Evolutionary conservation across 2,329 filamentous ascomycete species (phyloP).

Genomic region (Septoria linicola): DNA sequence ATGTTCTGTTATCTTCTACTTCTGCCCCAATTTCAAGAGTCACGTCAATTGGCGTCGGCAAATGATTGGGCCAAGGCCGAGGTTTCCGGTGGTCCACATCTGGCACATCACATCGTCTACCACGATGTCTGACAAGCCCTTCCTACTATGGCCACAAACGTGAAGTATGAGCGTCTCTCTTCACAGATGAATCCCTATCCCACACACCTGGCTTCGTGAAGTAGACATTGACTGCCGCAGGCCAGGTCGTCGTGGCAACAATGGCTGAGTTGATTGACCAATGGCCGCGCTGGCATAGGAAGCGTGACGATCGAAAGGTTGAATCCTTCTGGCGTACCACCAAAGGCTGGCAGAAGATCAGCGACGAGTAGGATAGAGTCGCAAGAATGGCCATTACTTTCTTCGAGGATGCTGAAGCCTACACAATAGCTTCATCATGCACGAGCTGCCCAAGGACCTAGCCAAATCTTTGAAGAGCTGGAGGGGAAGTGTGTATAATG

Average conservation of each 20-base stretch:
- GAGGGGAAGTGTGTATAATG: constrained; percentile 32
- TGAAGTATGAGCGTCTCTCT: background rate
- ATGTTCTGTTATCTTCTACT: too few species aligned
- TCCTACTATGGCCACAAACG: too few species aligned
- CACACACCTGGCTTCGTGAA: too few species aligned
- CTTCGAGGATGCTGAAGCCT: background rate
- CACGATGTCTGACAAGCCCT: too few species aligned
- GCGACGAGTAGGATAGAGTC: too few species aligned
- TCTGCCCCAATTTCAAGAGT: too few species aligned
- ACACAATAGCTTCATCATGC: constrained; percentile 23
- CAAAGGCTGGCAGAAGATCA: background rate
- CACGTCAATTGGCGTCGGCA: too few species aligned
- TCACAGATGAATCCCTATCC: too few species aligned
- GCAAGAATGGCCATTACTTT: background rate
- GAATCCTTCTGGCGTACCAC: background rate
- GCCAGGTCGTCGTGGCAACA: constrained; percentile 8
- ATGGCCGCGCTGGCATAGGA: background rate
- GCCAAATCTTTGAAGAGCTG: constrained; percentile 32
- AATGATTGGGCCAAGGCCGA: too few species aligned
- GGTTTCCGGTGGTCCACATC: too few species aligned
- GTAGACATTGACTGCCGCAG: too few species aligned
- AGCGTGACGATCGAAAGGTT: background rate
- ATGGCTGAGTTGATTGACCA: constrained; percentile 15
- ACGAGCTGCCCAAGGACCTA: constrained; percentile 37
- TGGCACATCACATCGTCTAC: too few species aligned